These are phyloP conservation scores for Solanum raphanifolium DNA, from an alignment of 257 asterid species.

Conservation along the genomic window DNA sequence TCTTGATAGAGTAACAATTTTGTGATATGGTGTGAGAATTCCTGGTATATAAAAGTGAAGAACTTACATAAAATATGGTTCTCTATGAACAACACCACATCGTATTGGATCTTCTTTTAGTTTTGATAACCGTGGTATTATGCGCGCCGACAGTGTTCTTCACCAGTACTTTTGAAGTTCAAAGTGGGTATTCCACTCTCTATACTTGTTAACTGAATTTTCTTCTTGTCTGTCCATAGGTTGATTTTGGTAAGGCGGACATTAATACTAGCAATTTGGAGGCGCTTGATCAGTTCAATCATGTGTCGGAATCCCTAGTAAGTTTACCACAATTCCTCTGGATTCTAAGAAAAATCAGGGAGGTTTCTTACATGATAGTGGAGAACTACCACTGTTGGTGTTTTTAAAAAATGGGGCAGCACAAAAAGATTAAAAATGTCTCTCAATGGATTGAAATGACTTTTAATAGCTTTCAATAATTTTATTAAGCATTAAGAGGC, in stretches of 20 bases:
- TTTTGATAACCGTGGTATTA: neutral
- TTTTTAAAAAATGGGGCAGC: no score
- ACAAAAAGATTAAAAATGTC: no score
- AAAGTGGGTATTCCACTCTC: neutral
- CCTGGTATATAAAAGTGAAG: neutral
- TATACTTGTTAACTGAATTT: neutral
- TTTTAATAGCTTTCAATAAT: no score
- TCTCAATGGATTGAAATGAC: no score
- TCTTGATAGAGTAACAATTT: neutral
- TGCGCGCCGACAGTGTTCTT: neutral
- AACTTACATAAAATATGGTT: neutral
- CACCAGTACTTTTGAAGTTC: neutral
- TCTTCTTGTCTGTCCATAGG: constrained; percentile 18
- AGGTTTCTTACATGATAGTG: neutral
- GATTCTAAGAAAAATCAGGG: neutral
- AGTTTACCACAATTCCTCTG: constrained; percentile 8
- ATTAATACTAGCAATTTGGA: constrained; percentile 21
- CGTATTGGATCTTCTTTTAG: neutral
- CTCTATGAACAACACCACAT: neutral
- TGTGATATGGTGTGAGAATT: neutral
- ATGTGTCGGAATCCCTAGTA: constrained; percentile 39
- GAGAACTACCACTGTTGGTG: no score
- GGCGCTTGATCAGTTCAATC: constrained; percentile 26
- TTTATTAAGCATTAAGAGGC: no score
- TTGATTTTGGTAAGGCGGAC: constrained; percentile 25